Base-by-base conservation (phyloP, 306 rosid genomes). In the Vigna unguiculata region DNA sequence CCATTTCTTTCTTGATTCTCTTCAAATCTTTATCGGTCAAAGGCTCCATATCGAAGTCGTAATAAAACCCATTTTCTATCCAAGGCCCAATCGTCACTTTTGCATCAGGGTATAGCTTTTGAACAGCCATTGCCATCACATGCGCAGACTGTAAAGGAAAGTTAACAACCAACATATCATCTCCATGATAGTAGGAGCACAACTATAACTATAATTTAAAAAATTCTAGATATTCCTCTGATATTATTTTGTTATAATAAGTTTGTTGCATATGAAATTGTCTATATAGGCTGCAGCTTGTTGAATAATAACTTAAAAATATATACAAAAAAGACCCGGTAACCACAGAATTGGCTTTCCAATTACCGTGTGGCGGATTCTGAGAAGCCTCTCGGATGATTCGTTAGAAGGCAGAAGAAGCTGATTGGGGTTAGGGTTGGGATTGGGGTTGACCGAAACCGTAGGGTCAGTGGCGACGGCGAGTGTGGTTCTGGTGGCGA, bases 101-200 rank as follows among this genome's bases (percentile, higher is more conserved):
- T 4, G 99, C 99, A 77, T 92, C 82, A 19, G 98, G 98, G 79
- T 60, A 92, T 73, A 92, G 91, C 85, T 91, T 92, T 82, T 95
- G 98, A 85, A 95, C 99, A 11, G 98, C 99, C 99, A 95, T 95
- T 61, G 99, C 99, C 99, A 95, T 95, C 76, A 95, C 99, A 86
- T 95, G 99, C 3, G 97, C 99, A 83, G 97, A 92, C 99, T 92
- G 40, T 34, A 34, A 7, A 34, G 40, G 40, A 34, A 34, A 8
- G 8, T 34, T 34, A 34, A 34, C 9, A 34, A 34, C 40, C 7
- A 34, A 34, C 40, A 34, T 6, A 34, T 34, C 40, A 6, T 7
- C 40, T 34, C 7, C 8, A 1, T 34, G 40, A 34, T 34, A 34
- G 1, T 34, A 6, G 9, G 40, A 34, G 2, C 7, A 34, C 40